Conservation (phyloP, 164 flowering plant genomes). For the Saururus chinensis region DNA sequence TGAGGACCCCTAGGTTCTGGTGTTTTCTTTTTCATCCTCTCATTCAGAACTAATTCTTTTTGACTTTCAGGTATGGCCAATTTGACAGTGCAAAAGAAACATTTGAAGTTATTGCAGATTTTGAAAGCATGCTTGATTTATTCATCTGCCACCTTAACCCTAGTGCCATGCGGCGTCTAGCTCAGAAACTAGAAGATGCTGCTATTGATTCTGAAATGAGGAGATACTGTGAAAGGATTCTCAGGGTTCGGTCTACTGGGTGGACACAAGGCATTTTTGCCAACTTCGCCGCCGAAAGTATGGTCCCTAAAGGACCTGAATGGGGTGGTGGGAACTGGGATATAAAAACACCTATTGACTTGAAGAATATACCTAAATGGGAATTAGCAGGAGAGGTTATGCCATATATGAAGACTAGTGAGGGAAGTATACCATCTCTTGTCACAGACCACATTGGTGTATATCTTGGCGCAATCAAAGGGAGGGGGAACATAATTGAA, state of each 20-base stretch:
- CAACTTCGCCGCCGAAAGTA: slow-evolving; percentile 97
- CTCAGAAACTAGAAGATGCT: slow-evolving; percentile 91
- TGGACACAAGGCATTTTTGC: slow-evolving; percentile 99
- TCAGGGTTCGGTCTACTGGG: slow-evolving; percentile 93
- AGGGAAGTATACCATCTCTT: slow-evolving; percentile 86
- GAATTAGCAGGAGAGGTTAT: slow-evolving; percentile 89
- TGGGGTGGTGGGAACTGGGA: slow-evolving; percentile 99
- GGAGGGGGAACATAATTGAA: slow-evolving; percentile 88
- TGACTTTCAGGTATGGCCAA: slow-evolving; percentile 80
- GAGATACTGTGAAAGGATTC: slow-evolving; percentile 89
- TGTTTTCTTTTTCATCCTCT: not conserved
- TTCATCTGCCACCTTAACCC: slow-evolving; percentile 98
- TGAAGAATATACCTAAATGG: slow-evolving; percentile 91
- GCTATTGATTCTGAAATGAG: slow-evolving; percentile 79
- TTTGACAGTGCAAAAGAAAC: slow-evolving; percentile 99
- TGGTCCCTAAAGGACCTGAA: slow-evolving; percentile 98
- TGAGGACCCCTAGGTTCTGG: too few relatives aligned
- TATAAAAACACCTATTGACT: slow-evolving; percentile 71
- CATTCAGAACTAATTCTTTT: not conserved
- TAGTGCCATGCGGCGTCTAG: slow-evolving; percentile 97
- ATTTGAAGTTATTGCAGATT: slow-evolving; percentile 93
- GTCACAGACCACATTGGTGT: slow-evolving; percentile 91
- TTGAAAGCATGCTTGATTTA: slow-evolving; percentile 91
- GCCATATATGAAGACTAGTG: slow-evolving; percentile 97
- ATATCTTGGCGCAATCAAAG: slow-evolving; percentile 84